Conservation (phyloP, 345 rosid genomes). For the Lenwebbia sp. region DNA sequence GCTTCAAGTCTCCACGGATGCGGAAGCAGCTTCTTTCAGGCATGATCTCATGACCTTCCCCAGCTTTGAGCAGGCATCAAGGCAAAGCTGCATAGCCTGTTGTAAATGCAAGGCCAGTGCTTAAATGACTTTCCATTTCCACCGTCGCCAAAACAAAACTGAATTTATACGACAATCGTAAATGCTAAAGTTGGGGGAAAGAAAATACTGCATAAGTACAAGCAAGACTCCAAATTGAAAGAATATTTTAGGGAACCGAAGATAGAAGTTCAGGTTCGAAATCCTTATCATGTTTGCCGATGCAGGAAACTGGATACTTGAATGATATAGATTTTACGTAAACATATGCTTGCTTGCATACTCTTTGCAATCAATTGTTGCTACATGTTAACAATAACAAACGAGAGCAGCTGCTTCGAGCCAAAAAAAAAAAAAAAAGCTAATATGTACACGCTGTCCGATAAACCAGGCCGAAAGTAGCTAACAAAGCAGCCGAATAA, state of each 20-base stretch:
- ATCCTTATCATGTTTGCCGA: neutral
- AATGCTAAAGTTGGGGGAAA: neutral
- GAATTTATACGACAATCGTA: neutral
- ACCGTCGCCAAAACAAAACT: neutral
- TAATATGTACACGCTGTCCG: neutral
- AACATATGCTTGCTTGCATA: neutral
- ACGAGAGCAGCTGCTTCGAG: neutral
- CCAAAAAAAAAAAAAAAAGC: too few species aligned
- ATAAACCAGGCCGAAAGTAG: neutral
- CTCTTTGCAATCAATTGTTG: neutral
- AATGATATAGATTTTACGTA: neutral
- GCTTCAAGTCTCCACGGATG: constrained; percentile 15
- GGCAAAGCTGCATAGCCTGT: constrained; percentile 92
- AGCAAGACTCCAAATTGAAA: neutral
- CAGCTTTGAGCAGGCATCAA: constrained; percentile 78
- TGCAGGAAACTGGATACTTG: neutral
- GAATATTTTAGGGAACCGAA: neutral
- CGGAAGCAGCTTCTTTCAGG: constrained; percentile 58
- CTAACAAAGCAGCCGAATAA: neutral
- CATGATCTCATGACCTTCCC: constrained; percentile 76
- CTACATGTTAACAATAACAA: neutral
- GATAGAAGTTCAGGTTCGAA: neutral
- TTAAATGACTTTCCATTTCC: neutral
- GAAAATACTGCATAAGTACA: neutral
- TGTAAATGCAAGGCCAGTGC: neutral